phyloP scores from a whole-genome alignment of 257 asterid genomes.

The Ajuga chamaepitys region DNA sequence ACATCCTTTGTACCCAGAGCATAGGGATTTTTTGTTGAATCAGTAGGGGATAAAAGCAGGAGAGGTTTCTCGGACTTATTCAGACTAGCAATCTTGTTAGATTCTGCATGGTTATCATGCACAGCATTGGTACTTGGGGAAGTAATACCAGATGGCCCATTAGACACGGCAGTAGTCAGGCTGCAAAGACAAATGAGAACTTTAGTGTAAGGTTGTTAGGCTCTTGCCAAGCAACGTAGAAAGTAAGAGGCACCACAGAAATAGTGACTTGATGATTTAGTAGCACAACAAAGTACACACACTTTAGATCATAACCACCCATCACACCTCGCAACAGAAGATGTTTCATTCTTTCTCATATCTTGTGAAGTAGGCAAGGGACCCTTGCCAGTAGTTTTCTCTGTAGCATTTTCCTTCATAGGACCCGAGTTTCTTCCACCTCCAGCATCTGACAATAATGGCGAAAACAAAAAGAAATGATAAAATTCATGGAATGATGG shows the following conservation, averaged over 20 bases:
- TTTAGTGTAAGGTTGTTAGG: background rate
- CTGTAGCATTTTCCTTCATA: constrained; percentile 43
- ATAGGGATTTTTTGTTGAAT: constrained; percentile 22
- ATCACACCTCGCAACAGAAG: constrained; percentile 46
- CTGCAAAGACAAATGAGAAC: constrained; percentile 43
- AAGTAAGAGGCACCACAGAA: background rate
- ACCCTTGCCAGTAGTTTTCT: constrained; percentile 35
- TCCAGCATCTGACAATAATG: constrained; percentile 45
- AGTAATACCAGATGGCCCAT: constrained; percentile 39
- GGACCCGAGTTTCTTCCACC: constrained; percentile 53
- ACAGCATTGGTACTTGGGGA: constrained; percentile 27
- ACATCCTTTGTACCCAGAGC: constrained; percentile 19
- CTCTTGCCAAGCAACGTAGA: background rate
- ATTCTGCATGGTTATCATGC: constrained; percentile 25
- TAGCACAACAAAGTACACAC: constrained; percentile 1
- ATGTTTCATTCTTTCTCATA: constrained; percentile 36
- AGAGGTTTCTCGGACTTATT: constrained; percentile 30
- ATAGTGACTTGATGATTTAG: background rate
- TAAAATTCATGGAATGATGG: constrained; percentile 3
- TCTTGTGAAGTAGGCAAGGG: constrained; percentile 37
- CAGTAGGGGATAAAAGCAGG: constrained; percentile 23
- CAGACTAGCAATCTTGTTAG: constrained; percentile 19
- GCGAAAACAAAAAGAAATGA: constrained; percentile 2
- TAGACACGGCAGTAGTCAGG: constrained; percentile 29
- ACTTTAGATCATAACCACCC: constrained; percentile 7